These are phyloP conservation scores for Jatropha podagrica DNA, from an alignment of 441 rosid genomes.

Conservation along the genomic window DNA sequence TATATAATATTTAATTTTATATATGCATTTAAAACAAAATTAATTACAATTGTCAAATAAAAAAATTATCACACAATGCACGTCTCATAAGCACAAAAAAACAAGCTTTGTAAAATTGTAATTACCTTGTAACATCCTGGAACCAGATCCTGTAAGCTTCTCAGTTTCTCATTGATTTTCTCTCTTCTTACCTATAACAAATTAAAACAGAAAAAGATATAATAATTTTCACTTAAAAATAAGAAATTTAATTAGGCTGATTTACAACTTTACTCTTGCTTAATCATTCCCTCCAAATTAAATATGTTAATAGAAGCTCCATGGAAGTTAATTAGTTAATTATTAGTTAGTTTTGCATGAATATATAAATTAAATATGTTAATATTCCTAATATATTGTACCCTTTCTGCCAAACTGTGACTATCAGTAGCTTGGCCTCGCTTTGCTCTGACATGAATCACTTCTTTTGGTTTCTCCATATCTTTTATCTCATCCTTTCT, in stretches of 20 bases:
- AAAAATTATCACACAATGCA: neutral
- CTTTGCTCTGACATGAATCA: constrained; percentile 68
- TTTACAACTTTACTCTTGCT: too few relatives aligned
- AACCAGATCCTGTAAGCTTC: constrained; percentile 59
- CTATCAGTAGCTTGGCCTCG: constrained; percentile 85
- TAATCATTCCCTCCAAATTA: too few relatives aligned
- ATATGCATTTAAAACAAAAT: too few relatives aligned
- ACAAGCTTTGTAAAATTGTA: neutral
- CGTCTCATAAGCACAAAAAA: neutral
- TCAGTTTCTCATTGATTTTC: constrained; percentile 70
- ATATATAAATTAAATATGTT: too few relatives aligned
- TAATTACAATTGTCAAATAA: too few relatives aligned
- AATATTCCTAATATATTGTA: constrained; percentile 9
- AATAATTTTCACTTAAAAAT: neutral
- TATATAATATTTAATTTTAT: too few relatives aligned
- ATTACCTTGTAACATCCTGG: constrained; percentile 75
- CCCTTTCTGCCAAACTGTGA: constrained; percentile 79
- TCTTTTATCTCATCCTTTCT: constrained; percentile 29
- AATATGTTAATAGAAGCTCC: too few relatives aligned
- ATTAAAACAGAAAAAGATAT: neutral
- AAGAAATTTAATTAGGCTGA: too few relatives aligned
- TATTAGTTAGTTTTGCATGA: too few relatives aligned
- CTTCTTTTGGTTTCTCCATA: constrained; percentile 43
- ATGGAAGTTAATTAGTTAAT: too few relatives aligned
- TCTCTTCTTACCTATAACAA: constrained; percentile 58